Evolutionary conservation across 1,139 yeast genomes (phyloP).

Genomic region (Geotrichum aggregatum): DNA sequence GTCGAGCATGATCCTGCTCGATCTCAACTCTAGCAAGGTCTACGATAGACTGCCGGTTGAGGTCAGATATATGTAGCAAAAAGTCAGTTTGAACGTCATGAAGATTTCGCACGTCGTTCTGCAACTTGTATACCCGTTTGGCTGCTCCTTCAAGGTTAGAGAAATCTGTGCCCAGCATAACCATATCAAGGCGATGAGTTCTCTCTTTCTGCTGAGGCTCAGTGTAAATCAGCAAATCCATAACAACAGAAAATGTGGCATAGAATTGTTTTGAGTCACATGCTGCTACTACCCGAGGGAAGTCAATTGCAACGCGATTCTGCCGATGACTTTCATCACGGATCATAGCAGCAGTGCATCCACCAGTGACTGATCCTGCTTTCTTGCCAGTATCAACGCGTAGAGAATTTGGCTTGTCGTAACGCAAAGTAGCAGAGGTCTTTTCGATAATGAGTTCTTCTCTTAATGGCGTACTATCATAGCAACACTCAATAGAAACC

Average conservation of each 20-base stretch:
- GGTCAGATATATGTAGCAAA: constrained; percentile 31
- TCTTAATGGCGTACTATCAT: constrained; percentile 56
- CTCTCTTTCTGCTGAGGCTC: constrained; percentile 59
- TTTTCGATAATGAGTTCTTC: constrained; percentile 59
- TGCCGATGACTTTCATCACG: constrained; percentile 38
- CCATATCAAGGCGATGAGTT: constrained; percentile 58
- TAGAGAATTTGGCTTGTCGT: constrained; percentile 63
- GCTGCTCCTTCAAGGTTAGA: constrained; percentile 58
- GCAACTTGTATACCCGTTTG: constrained; percentile 51
- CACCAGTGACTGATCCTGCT: constrained; percentile 16
- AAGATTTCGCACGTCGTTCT: constrained; percentile 49
- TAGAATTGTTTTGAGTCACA: constrained; percentile 74
- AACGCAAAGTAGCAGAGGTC: constrained; percentile 58
- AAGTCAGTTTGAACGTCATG: constrained; percentile 48
- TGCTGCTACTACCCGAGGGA: constrained; percentile 64
- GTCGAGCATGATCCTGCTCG: constrained; percentile 52
- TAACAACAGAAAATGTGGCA: constrained; percentile 58
- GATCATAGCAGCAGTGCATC: constrained; percentile 26
- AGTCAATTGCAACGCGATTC: constrained; percentile 51
- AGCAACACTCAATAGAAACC: constrained; percentile 66
- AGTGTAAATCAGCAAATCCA: constrained; percentile 61
- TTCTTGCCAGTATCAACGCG: constrained; percentile 39
- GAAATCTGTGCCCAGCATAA: constrained; percentile 65
- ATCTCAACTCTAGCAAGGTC: constrained; percentile 47
- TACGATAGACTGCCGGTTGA: constrained; percentile 27